phyloP scores from a whole-genome alignment of 768 basidiomycete genomes.

The Cyathus striatus region DNA sequence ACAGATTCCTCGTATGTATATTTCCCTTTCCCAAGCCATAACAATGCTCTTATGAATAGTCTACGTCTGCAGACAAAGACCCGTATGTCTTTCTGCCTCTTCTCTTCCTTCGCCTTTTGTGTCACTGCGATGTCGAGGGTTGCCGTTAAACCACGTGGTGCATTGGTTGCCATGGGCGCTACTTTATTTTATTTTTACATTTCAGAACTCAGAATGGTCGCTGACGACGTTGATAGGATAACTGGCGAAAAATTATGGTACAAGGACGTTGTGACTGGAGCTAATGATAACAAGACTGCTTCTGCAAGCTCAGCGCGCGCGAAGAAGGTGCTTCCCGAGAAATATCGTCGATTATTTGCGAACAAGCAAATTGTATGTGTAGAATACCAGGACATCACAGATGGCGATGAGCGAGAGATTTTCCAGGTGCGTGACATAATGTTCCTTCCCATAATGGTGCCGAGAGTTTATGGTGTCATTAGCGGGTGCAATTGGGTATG shows the following conservation, averaged over 20 bases:
- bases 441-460: too few relatives aligned
- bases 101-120: neutral
- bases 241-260: constrained; percentile 54
- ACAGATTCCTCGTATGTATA: constrained; percentile 50
- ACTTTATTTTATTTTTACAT: too few relatives aligned
- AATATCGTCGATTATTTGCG: constrained; percentile 53
- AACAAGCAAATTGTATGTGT: constrained; percentile 79
- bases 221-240: constrained; percentile 10
- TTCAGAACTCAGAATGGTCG: too few relatives aligned
- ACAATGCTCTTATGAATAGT: neutral
- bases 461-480: too few relatives aligned
- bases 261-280: constrained; percentile 20
- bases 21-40: constrained; percentile 16
- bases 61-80: constrained; percentile 31
- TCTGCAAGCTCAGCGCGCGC: constrained; percentile 8
- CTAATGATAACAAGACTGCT: too few relatives aligned
- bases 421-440: constrained; percentile 66
- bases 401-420: constrained; percentile 58
- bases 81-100: constrained; percentile 29
- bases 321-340: constrained; percentile 41
- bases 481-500: constrained; percentile 79
- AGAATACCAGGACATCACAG: constrained; percentile 62
- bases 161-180: too few relatives aligned
- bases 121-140: too few relatives aligned
- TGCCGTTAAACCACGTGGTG: too few relatives aligned